A percentile compares a stretch with the other conserved stretches of the same genome.
phyloP scores from a whole-genome alignment of 2,329 filamentous ascomycete species.

The Cylindrodendrum hubeiense region DNA sequence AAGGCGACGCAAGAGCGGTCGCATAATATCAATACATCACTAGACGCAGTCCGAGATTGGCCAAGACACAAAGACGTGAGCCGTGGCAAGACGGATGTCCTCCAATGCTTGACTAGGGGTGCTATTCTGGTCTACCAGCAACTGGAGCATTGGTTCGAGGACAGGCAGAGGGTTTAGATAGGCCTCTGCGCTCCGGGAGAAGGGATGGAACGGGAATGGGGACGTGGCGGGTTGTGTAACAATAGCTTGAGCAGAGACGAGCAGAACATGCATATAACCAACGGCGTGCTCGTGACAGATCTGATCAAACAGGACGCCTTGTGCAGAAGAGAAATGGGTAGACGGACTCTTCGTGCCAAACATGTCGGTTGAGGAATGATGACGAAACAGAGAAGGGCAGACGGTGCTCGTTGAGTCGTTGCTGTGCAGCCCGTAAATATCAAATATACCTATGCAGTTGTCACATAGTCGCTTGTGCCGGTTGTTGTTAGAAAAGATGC shows the following conservation, averaged over 20 bases:
- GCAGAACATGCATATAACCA: conserved; percentile 23
- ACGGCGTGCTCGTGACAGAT: conserved; percentile 2
- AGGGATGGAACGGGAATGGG: conserved; percentile 35
- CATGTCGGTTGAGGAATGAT: neutral
- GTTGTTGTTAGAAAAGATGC: too few species aligned
- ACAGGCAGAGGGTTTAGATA: conserved; percentile 64
- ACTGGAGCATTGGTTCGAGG: conserved; percentile 48
- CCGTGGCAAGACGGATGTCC: conserved; percentile 24
- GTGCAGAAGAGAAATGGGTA: neutral
- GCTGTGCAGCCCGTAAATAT: neutral
- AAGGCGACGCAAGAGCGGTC: conserved; percentile 26
- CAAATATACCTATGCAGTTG: neutral
- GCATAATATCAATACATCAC: conserved; percentile 34
- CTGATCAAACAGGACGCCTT: neutral
- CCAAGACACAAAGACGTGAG: conserved; percentile 19
- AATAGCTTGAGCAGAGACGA: conserved; percentile 38
- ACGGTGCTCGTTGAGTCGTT: neutral
- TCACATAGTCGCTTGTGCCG: too few species aligned
- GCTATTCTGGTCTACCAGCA: conserved; percentile 38
- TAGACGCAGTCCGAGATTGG: conserved; percentile 26
- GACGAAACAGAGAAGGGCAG: neutral
- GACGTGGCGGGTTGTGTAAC: conserved; percentile 37
- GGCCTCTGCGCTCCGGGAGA: conserved; percentile 55
- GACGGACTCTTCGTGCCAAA: neutral
- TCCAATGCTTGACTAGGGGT: conserved; percentile 24